Evolutionary conservation across 2,329 filamentous ascomycete species (phyloP).

Genomic region (Gnomoniopsis sp.): DNA sequence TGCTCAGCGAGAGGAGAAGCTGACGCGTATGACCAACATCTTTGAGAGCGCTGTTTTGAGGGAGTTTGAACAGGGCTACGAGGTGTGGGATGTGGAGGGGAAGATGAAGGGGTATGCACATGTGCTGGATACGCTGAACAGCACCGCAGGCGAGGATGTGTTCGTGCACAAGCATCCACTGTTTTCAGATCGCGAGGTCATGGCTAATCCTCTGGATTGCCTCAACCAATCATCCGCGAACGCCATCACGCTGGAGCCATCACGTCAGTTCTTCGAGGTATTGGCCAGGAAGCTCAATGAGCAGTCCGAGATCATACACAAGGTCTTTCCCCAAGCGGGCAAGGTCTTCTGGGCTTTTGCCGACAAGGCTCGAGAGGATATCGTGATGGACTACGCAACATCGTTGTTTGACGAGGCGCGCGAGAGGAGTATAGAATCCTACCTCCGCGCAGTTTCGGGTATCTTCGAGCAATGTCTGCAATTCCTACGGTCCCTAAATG

Average conservation of each 20-base stretch:
- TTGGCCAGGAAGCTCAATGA: conserved; percentile 76
- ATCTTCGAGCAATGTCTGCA: conserved; percentile 83
- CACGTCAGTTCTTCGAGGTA: conserved; percentile 74
- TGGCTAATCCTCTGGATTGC: conserved; percentile 77
- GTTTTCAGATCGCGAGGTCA: conserved; percentile 67
- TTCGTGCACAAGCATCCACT: conserved; percentile 89
- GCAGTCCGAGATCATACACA: conserved; percentile 73
- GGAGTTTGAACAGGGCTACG: conserved; percentile 92
- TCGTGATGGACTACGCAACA: conserved; percentile 83
- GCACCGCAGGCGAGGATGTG: conserved; percentile 71
- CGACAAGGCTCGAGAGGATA: conserved; percentile 77
- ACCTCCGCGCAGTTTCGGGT: conserved; percentile 81
- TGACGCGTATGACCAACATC: conserved; percentile 70
- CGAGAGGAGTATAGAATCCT: conserved; percentile 68
- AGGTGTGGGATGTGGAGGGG: conserved; percentile 82
- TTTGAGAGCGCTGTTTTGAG: conserved; percentile 89
- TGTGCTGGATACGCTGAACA: conserved; percentile 79
- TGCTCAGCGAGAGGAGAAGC: conserved; percentile 64
- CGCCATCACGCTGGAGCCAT: conserved; percentile 74
- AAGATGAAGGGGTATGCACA: conserved; percentile 86
- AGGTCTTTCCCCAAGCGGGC: conserved; percentile 71
- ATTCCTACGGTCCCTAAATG: conserved; percentile 68
- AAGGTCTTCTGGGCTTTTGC: conserved; percentile 75
- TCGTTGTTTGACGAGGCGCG: conserved; percentile 85
- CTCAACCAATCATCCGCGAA: conserved; percentile 65